Conservation (phyloP, 257 asterid species). For the Solanum sitiens region DNA sequence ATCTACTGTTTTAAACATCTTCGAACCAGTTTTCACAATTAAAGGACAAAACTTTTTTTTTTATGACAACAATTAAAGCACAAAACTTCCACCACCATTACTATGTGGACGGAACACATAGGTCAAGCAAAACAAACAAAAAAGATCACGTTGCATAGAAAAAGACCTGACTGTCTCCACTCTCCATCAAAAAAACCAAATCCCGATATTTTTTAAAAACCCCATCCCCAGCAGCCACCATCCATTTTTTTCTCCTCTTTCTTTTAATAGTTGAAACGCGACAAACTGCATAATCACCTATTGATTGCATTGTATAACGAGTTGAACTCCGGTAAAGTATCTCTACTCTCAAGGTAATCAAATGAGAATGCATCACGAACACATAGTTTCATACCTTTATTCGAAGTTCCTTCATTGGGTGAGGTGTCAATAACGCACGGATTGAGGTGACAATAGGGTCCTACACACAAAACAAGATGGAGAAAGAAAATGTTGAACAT, state of each 20-base stretch:
- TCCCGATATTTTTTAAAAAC: not conserved
- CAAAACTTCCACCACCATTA: not conserved
- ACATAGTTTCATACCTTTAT: not conserved
- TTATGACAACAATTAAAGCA: not conserved
- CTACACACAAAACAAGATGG: not conserved
- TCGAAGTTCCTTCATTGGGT: not conserved
- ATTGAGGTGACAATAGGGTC: not conserved
- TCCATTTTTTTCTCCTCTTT: not conserved
- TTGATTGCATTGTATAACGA: not conserved
- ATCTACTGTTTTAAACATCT: not conserved
- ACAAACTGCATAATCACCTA: not conserved
- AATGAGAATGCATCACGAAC: not conserved
- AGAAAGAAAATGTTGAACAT: not conserved
- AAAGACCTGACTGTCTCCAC: not conserved
- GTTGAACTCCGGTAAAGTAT: not conserved
- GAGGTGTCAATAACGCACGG: not conserved
- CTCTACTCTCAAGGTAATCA: not conserved
- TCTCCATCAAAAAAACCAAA: not conserved
- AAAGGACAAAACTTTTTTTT: not conserved
- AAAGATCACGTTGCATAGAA: not conserved
- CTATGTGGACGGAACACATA: not conserved
- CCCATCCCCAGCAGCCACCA: not conserved
- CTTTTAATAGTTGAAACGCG: not conserved
- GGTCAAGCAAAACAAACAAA: not conserved
- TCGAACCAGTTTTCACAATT: not conserved